Evolutionary conservation across 108 stramenopile species (phyloP), one percentile per base, ranked within the genome.

Genomic region (Asterionellopsis glacialis): DNA sequence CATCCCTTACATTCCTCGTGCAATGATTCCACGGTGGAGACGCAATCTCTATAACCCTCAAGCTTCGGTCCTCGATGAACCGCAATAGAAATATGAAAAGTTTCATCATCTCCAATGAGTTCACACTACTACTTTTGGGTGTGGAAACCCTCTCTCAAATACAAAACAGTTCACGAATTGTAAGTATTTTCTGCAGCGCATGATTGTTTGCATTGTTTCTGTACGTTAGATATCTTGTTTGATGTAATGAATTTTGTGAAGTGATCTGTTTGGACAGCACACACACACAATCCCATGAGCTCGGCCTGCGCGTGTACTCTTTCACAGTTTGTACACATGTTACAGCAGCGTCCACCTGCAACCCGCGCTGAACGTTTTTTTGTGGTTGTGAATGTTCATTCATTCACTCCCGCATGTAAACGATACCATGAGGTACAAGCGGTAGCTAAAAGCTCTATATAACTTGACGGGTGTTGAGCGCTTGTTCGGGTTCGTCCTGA

Each of bases 1-100:
- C 18, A 91, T 91, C 48, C 90, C 90, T 0, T 74, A 64, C 11
- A 54, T 88, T 0, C 68, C 87, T 22, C 76, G 80, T 43, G 59
- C 62, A 33, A 75, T 91, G 81, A 91, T 91, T 63, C 84, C 82
- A 40, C 59, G 86, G 14, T 91, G 90, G 90, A 84, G 81, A 49
- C 72, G 81, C 11, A 76, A 55, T 19, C 64, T 91, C 25, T 91
- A 91, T 61, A 68, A 74, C 63, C 90, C 90, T 1, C 65, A 65
- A 65, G 80, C 72, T 57, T 73, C 67, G n/a, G 51, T 55, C 27
- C 55, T 80, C 13, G 74, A 76, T 52, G 22, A 45, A 45, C 23
- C 22, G 1, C 10, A 24, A 45, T 47, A 16, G 19, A 16, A 47
- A 47, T 4, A 4, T 6, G 25, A 22, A 15, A n/a, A n/a, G n/a